Evolutionary conservation across 1,284 basidiomycete genomes (phyloP), one percentile per base, ranked within the genome.

Genomic region (Takashimella koratensis): DNA sequence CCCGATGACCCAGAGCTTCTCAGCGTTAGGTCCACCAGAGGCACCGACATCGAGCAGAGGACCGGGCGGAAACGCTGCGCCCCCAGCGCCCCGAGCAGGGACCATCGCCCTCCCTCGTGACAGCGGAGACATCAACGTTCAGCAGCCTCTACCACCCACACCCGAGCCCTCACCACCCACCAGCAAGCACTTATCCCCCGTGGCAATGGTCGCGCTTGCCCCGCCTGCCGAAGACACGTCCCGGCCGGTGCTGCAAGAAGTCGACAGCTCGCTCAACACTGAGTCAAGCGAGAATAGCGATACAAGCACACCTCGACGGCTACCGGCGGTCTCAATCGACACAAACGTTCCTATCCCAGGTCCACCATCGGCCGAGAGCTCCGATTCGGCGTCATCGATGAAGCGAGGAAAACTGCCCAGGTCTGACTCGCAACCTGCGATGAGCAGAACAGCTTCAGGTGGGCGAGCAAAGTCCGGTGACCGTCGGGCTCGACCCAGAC

Each of bases 171-270:
- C 63, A 5, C 66, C 65, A 5, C 53, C 55, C 4, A 54, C 57
- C 45, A 54, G 49, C 43, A 66, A 63, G 25, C 48, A 58, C 1
- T 50, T 59, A n/a, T 63, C 61, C 43, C 58, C 67, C 1, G 55
- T 60, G n/a, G 52, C 58, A 19, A 66, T 67, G 62, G 60, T 67
- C 42, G 57, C 64, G 22, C 51, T 68, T 4, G 66, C 68, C 2
- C 62, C 63, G 20, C 65, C 66, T 3, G 58, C 63, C 11, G 62
- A 60, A 36, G 58, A 65, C 23, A 20, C 22, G 27, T 19, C 36
- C 19, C 39, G 19, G 30, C 30, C 30, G 30, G 10, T 16, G 8
- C 20, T 36, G 23, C 25, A 24, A 12, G 10, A 19, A 20, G 45
- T 22, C 21, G 36, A 42, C 20, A 51, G 22, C 39, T 49, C 53